Evolutionary conservation across 202 grass and related monocot species (phyloP).

Genomic region (Thinopyrum obtusiflorum): DNA sequence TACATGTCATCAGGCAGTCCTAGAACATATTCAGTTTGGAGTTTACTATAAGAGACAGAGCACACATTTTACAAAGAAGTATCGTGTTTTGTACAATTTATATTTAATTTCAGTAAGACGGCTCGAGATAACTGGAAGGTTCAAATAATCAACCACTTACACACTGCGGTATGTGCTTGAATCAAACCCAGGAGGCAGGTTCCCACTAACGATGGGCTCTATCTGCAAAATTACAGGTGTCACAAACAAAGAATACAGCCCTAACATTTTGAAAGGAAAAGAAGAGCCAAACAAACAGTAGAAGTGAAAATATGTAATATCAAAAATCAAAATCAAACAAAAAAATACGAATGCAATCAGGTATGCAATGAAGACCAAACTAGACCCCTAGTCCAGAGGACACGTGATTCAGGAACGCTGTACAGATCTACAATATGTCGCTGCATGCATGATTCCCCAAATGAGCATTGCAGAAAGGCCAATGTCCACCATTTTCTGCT

Average conservation of each 20-base stretch:
- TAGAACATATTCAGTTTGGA: conserved; percentile 19
- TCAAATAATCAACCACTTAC: conserved; percentile 58
- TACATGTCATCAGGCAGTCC: neutral
- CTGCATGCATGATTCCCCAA: neutral
- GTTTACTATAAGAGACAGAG: neutral
- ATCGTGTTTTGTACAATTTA: neutral
- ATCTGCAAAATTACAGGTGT: conserved; percentile 69
- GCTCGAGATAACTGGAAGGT: conserved; percentile 16
- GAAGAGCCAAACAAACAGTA: conserved; percentile 2
- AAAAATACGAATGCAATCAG: neutral
- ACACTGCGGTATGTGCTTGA: conserved; percentile 88
- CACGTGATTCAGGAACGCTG: neutral
- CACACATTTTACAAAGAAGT: conserved; percentile 20
- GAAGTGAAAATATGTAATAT: neutral
- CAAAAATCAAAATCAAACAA: conserved; percentile 5
- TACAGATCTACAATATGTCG: neutral
- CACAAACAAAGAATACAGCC: neutral
- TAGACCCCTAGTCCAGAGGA: neutral
- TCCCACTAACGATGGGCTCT: conserved; percentile 86
- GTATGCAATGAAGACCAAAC: neutral
- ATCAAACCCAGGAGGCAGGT: conserved; percentile 94
- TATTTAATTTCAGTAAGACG: neutral
- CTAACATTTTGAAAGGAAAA: conserved; percentile 19
- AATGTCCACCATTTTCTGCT: too few species aligned
- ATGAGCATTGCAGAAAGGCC: neutral